Conservation (phyloP, 345 rosid species). For the Salix exigua region DNA sequence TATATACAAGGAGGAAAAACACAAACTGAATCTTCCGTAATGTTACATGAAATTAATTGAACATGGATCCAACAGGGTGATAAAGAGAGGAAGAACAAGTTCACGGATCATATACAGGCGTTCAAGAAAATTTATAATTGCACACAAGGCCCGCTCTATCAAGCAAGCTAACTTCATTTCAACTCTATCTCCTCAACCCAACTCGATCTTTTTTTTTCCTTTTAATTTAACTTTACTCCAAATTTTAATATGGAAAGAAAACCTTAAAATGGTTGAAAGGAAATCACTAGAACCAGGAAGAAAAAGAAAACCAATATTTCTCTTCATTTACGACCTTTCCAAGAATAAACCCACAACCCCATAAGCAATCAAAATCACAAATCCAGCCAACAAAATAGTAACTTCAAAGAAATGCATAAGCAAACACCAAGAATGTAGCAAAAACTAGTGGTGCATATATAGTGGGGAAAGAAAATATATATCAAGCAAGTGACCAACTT, state of each 20-base stretch:
- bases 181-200: not conserved
- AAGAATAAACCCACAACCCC: constrained; percentile 16
- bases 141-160: not conserved
- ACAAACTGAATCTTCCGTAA: not conserved
- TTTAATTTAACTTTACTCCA: not conserved
- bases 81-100: not conserved
- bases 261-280: not conserved
- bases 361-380: constrained; percentile 11
- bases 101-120: constrained; percentile 4
- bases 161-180: not conserved
- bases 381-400: constrained; percentile 3
- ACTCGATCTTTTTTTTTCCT: not conserved
- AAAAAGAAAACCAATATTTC: not conserved
- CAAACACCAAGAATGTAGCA: constrained; percentile 9
- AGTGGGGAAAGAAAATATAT: not conserved
- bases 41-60: not conserved
- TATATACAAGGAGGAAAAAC: not conserved
- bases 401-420: not conserved
- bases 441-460: constrained; percentile 5
- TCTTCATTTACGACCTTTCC: constrained; percentile 12
- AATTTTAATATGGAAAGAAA: not conserved
- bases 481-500: constrained; percentile 11
- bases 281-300: not conserved
- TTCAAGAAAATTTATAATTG: not conserved
- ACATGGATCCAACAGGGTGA: not conserved